phyloP scores from a whole-genome alignment of 2,329 filamentous ascomycete species.

The Didymosphaeria variabile region DNA sequence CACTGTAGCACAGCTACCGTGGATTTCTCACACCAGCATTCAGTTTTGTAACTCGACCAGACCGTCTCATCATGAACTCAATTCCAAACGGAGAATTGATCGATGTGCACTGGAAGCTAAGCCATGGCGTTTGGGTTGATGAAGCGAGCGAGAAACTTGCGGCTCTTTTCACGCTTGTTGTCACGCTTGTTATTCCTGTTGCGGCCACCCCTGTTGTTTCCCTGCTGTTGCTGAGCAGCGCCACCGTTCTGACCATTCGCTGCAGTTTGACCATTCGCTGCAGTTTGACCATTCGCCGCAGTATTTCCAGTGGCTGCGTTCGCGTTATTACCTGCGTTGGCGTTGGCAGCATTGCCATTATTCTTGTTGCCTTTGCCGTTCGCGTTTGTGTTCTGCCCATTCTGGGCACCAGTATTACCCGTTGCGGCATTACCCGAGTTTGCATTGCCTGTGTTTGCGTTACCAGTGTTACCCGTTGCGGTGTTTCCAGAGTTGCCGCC shows the following conservation, averaged over 20 bases:
- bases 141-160: constrained; percentile 7
- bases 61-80: background rate
- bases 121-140: constrained; percentile 4
- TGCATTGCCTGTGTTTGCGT: constrained; percentile 3
- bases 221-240: too few species aligned
- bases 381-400: too few species aligned
- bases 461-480: constrained; percentile 15
- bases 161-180: background rate
- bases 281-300: background rate
- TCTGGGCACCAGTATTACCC: too few species aligned
- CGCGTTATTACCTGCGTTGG: constrained; percentile 3
- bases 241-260: background rate
- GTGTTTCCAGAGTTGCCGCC: constrained; percentile 21
- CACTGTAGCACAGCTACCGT: background rate
- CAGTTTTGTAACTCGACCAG: background rate
- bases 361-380: constrained; percentile 15
- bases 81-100: background rate
- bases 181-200: constrained; percentile 10
- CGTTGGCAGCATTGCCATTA: constrained; percentile 8
- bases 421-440: too few species aligned
- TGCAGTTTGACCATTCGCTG: background rate
- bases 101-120: background rate
- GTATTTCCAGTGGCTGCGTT: constrained; percentile 14
- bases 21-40: too few species aligned
- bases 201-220: background rate